Conservation (phyloP, 495 filamentous ascomycete genomes). For the Sordaria brevicollis region DNA sequence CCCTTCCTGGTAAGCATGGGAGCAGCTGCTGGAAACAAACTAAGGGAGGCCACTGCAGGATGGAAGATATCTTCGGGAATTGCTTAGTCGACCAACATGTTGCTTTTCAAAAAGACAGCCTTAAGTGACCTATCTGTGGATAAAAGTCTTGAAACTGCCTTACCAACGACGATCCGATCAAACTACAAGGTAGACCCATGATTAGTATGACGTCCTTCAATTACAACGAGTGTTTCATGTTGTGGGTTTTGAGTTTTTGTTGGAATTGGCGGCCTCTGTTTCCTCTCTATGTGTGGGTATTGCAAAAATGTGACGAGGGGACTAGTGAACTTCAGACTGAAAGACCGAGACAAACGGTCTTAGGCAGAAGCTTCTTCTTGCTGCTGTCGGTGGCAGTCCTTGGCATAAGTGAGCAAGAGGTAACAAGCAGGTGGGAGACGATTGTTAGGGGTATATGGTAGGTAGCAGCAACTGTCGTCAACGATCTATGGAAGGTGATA, state of each 20-base stretch:
- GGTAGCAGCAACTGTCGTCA: neutral
- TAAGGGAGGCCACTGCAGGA: too few relatives aligned
- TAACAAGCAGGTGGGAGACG: neutral
- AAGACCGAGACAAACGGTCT: neutral
- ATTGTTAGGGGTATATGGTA: neutral
- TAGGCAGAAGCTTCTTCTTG: neutral
- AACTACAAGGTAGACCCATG: neutral
- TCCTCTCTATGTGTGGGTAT: neutral
- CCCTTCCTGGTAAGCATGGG: too few relatives aligned
- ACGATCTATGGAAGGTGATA: neutral
- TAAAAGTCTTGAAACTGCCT: too few relatives aligned
- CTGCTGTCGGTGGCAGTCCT: neutral
- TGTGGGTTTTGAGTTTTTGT: too few relatives aligned
- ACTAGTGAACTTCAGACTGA: neutral
- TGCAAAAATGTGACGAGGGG: neutral
- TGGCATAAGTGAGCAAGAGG: neutral
- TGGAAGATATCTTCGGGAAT: too few relatives aligned
- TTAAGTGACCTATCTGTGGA: slow-evolving; percentile 1
- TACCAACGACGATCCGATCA: neutral
- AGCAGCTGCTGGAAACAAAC: too few relatives aligned
- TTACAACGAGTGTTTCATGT: neutral
- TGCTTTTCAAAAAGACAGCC: too few relatives aligned
- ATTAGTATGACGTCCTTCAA: neutral
- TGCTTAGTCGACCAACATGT: too few relatives aligned
- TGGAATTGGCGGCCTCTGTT: neutral